These are phyloP conservation scores for Xylaria intraflava DNA, from an alignment of 495 filamentous ascomycete species.

Conservation along the genomic window DNA sequence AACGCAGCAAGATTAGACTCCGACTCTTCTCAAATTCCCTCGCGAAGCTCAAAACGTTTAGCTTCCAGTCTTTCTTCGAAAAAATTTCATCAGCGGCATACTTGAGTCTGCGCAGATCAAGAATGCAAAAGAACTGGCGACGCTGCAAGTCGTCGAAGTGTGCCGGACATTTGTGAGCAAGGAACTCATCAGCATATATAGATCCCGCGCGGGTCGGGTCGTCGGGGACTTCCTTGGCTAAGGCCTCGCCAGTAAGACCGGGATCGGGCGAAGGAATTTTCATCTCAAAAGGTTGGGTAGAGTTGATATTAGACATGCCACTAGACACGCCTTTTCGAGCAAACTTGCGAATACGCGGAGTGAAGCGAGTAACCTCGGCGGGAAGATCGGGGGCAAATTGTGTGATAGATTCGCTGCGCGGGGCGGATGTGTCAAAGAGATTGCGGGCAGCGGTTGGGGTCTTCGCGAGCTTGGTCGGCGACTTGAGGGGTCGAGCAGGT, in stretches of 20 bases:
- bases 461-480: slow-evolving; percentile 12
- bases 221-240: slow-evolving; percentile 40
- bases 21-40: slow-evolving; percentile 51
- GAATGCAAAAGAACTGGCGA: slow-evolving; percentile 48
- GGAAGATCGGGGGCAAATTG: slow-evolving; percentile 34
- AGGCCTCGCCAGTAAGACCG: slow-evolving; percentile 39
- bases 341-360: slow-evolving; percentile 20
- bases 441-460: slow-evolving; percentile 16
- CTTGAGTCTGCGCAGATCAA: slow-evolving; percentile 46
- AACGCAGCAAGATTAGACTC: slow-evolving; percentile 46
- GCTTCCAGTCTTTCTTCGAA: slow-evolving; percentile 46
- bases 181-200: slow-evolving; percentile 45
- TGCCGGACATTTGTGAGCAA: slow-evolving; percentile 41
- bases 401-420: slow-evolving; percentile 22
- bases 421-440: slow-evolving; percentile 36
- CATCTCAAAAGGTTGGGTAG: slow-evolving; percentile 41
- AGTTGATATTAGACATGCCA: slow-evolving; percentile 29
- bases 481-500: slow-evolving; percentile 11
- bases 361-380: slow-evolving; percentile 13
- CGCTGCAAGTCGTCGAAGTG: slow-evolving; percentile 43
- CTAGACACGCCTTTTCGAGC: slow-evolving; percentile 21
- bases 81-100: slow-evolving; percentile 48
- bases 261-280: slow-evolving; percentile 40
- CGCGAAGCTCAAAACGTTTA: slow-evolving; percentile 46
- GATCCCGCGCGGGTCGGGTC: slow-evolving; percentile 34